A percentile compares a stretch with the other conserved stretches of the same genome.
Evolutionary conservation across 1,139 yeast genomes (phyloP).

Genomic region (Kurtzmaniella quercitrusa): DNA sequence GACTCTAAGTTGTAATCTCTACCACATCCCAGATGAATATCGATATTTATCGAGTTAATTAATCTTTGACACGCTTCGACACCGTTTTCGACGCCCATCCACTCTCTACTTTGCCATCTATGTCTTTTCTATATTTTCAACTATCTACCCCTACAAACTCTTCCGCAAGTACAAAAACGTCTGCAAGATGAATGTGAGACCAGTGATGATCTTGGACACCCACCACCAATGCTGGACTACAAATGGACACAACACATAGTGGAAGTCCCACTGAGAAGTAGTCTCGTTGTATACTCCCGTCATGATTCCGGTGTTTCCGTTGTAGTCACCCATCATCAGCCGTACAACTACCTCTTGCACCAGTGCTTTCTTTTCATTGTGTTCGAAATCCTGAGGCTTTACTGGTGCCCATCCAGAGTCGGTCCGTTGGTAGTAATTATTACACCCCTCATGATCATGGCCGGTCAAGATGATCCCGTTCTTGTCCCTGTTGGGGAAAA

Average conservation of each 20-base stretch:
- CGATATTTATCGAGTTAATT: no score
- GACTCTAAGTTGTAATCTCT: no score
- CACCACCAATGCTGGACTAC: slow-evolving; percentile 95
- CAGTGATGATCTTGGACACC: slow-evolving; percentile 62
- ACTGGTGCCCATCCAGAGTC: slow-evolving; percentile 57
- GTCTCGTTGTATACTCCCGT: slow-evolving; percentile 55
- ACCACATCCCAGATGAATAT: no score
- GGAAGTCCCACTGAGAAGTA: slow-evolving; percentile 55
- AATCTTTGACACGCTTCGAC: no score
- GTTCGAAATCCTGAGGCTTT: slow-evolving; percentile 18
- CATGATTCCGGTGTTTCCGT: slow-evolving; percentile 82
- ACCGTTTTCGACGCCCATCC: no score
- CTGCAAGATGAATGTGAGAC: slow-evolving; percentile 41
- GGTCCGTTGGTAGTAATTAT: slow-evolving; percentile 52
- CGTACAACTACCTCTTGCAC: slow-evolving; percentile 81
- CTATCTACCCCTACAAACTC: background rate
- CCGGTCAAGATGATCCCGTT: slow-evolving; percentile 86
- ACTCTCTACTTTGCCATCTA: no score
- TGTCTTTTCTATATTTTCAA: no score
- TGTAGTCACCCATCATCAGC: slow-evolving; percentile 94
- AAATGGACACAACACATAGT: slow-evolving; percentile 72
- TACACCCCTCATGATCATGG: slow-evolving; percentile 96
- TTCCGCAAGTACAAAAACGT: slow-evolving; percentile 17
- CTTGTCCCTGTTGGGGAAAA: slow-evolving; percentile 58
- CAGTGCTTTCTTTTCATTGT: slow-evolving; percentile 18